Base-by-base conservation (phyloP, 1,139 yeast genomes). In the Geotrichum klebahnii region DNA sequence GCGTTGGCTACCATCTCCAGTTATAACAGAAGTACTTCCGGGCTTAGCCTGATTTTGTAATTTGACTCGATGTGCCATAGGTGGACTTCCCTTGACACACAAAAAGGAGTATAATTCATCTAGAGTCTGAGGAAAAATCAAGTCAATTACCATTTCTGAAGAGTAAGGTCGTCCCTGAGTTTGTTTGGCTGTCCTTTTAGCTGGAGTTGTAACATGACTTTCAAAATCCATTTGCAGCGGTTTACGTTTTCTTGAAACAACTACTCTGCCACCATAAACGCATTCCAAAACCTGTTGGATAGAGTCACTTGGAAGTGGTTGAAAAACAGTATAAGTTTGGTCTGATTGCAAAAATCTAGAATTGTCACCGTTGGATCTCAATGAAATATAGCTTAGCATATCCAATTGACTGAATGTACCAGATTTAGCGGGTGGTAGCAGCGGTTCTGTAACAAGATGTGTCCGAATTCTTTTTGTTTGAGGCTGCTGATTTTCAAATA, bases 131-230 rank as follows among this genome's bases (percentile, higher is more conserved):
- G 54, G 50, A 37, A 51, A 44, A 19, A 51, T 40, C 2, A 44
- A 45, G 16, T 51, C 54, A 17, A 51, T 35, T 8, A 44, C 44
- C 54, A 51, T 51, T 41, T 51, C 54, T 3, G 44, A 35, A 5
- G 51, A 43, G 28, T 26, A 51, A 6, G 54, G 54, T 10, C 54
- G 37, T 23, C 54, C 54, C 42, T 48, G 54, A 1, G 49, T 29
- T n/a, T 26, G 45, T 31, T 45, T 48, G 20, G 31, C n/a, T 24
- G 19, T 33, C 20, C 32, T 31, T 9, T 12, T 33, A 14, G 29
- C 32, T 1, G 46, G 33, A 23, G 40, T 17, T 3, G 46, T 22
- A 6, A 33, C 39, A 5, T 32, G 38, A 14, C 40, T 37, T 9
- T 44, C 44, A 22, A 39, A 44, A 33, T 44, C 48, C 19, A 31